Conservation (phyloP, 2,329 filamentous ascomycete genomes). For the Fusarium succisae region DNA sequence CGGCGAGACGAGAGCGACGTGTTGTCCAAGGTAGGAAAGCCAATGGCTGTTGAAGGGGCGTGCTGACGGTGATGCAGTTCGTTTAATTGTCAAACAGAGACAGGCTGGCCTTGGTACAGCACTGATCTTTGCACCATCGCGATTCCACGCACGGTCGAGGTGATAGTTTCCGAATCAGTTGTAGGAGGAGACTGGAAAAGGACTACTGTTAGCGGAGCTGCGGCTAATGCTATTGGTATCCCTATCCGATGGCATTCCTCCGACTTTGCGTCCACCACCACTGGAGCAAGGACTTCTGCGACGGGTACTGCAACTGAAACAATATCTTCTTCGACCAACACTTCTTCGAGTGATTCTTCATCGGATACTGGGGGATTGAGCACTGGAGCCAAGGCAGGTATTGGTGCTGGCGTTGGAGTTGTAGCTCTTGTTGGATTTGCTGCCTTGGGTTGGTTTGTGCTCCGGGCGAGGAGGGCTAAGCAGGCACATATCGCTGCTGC, state of each 20-base stretch:
- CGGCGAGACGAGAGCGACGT: conserved; percentile 3
- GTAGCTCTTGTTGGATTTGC: background rate
- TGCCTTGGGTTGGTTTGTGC: background rate
- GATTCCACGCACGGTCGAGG: background rate
- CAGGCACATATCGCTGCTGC: background rate
- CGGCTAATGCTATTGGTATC: background rate
- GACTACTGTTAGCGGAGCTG: background rate
- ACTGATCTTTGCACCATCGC: conserved; percentile 5
- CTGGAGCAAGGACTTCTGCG: background rate
- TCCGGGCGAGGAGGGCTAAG: background rate
- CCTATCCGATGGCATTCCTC: conserved; percentile 12
- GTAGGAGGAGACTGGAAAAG: conserved; percentile 7
- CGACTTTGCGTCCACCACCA: background rate
- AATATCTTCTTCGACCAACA: rapidly evolving
- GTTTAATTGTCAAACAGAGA: conserved; percentile 6
- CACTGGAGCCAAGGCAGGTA: background rate
- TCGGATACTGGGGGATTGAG: background rate
- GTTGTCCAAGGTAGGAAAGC: background rate
- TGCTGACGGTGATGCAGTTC: background rate
- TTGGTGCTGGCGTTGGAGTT: background rate
- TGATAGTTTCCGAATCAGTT: background rate
- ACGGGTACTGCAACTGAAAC: background rate
- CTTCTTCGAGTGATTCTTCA: background rate
- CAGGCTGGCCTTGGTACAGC: conserved; percentile 5
- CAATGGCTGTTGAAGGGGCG: background rate